phyloP scores from a whole-genome alignment of 306 rosid genomes.

The Trifolium repens region DNA sequence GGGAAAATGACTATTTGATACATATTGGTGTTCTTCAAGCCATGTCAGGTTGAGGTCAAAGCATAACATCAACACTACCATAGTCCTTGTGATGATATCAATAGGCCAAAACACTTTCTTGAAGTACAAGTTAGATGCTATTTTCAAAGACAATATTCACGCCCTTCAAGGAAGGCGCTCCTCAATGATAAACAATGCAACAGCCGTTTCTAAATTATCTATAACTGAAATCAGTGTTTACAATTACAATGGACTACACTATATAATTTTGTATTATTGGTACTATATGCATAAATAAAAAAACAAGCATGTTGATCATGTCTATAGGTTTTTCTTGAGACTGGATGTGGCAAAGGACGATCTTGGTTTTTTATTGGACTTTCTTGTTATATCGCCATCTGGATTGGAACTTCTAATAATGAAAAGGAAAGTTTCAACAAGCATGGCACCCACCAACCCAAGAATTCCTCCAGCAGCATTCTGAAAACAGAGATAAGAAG shows the following conservation, averaged over 20 bases:
- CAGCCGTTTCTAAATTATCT: conserved; percentile 20
- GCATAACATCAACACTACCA: neutral
- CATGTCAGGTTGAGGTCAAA: too few species aligned
- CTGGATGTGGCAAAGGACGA: conserved; percentile 55
- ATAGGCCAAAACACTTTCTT: conserved; percentile 10
- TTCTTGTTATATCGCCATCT: conserved; percentile 47
- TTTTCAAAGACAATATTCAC: conserved; percentile 17
- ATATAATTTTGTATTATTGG: conserved; percentile 20
- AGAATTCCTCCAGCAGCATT: conserved; percentile 92
- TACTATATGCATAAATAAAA: conserved; percentile 31
- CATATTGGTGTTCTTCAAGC: too few species aligned
- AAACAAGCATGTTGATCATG: conserved; percentile 40
- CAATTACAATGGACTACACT: conserved; percentile 28
- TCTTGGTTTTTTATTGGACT: conserved; percentile 48
- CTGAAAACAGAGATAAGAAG: conserved; percentile 49
- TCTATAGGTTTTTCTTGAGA: conserved; percentile 73
- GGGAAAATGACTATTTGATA: too few species aligned
- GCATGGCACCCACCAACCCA: conserved; percentile 83
- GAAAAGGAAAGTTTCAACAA: conserved; percentile 93
- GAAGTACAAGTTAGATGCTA: conserved; percentile 29
- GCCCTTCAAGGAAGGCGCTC: neutral
- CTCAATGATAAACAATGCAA: conserved; percentile 15
- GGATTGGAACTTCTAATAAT: conserved; percentile 59
- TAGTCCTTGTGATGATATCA: conserved; percentile 1
- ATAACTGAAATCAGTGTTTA: conserved; percentile 24